Base-by-base conservation (phyloP, 1,284 basidiomycete species). In the Puccinia triticina region DNA sequence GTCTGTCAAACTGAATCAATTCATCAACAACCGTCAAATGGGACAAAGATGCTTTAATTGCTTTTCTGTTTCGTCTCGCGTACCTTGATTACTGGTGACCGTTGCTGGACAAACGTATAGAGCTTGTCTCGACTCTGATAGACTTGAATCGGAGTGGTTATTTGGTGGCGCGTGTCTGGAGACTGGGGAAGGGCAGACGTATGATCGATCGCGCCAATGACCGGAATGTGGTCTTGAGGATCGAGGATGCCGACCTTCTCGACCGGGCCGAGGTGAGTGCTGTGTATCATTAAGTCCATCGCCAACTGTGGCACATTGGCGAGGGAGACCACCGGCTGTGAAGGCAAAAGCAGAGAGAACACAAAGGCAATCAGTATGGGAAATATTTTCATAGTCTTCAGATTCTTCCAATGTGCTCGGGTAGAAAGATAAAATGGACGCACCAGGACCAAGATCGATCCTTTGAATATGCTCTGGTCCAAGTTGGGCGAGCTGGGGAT, bases 221-320 rank as follows among this genome's bases (percentile, higher is more conserved):
- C 61, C 14, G 76, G 76, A 50, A 77, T 77, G 48, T 77, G 76
- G 46, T 77, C 21, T 10, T 43, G 29, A 26, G 76, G 43, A 50
- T 77, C 76, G n/a, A 77, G 76, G 10, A 43, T 48, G 21, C 76
- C 76, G 16, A 77, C 61, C 61, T 66, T 46, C 2, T 77, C 29
- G 26, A 77, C 32, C 10, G 61, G 50, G 43, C 55, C 57, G 23
- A 69, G 66, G 3, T 69, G 37, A 16, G 66, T 14, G 18, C 26
- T 34, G 21, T 77, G 76, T 12, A 77, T 64, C 21, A 77, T 46
- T 16, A 77, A 43, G 64, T 77, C 76, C 0, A 77, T 29, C 26
- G 76, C 55, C 29, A 77, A 50, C 48, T 77, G 76, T 4, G 76
- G 76, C 23, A 77, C 76, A 77, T 77, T 77, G 0, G n/a, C 76